phyloP scores from a whole-genome alignment of 768 basidiomycete genomes.

The Boletus vermiculosoides region DNA sequence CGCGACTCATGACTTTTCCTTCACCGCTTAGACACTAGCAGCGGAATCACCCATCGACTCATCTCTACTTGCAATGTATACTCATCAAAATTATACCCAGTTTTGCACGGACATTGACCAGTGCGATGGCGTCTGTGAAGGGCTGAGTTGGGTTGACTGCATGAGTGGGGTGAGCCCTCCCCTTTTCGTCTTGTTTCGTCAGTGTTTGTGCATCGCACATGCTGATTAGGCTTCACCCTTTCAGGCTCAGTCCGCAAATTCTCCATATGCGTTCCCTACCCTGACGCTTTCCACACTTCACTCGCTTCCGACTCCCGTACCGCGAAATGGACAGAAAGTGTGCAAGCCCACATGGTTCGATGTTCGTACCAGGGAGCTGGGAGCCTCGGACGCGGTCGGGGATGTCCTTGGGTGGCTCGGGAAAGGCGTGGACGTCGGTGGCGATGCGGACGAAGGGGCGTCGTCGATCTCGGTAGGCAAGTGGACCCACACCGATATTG shows the following conservation, averaged over 20 bases:
- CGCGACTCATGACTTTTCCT: not conserved
- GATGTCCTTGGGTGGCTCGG: slow-evolving; percentile 58
- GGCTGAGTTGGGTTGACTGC: slow-evolving; percentile 74
- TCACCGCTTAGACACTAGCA: slow-evolving; percentile 55
- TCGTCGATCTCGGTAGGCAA: slow-evolving; percentile 30
- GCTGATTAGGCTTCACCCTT: not conserved
- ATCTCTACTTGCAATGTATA: slow-evolving; percentile 82
- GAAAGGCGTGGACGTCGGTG: slow-evolving; percentile 23
- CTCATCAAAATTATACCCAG: slow-evolving; percentile 91
- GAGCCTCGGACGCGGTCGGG: slow-evolving; percentile 58
- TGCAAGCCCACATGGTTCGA: slow-evolving; percentile 89
- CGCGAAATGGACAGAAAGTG: slow-evolving; percentile 73
- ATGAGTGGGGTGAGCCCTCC: slow-evolving; percentile 51
- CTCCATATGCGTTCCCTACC: slow-evolving; percentile 83
- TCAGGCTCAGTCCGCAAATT: slow-evolving; percentile 62
- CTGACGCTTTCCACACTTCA: slow-evolving; percentile 82
- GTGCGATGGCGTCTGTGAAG: slow-evolving; percentile 65
- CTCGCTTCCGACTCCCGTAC: slow-evolving; percentile 83
- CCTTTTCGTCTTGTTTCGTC: not conserved
- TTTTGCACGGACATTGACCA: slow-evolving; percentile 81
- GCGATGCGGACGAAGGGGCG: slow-evolving; percentile 1
- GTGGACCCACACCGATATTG: slow-evolving; percentile 54
- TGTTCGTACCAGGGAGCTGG: slow-evolving; percentile 50
- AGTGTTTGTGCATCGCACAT: not conserved
- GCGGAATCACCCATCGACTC: slow-evolving; percentile 90